phyloP scores from a whole-genome alignment of 495 filamentous ascomycete genomes.

The Talaromyces wortmannii region DNA sequence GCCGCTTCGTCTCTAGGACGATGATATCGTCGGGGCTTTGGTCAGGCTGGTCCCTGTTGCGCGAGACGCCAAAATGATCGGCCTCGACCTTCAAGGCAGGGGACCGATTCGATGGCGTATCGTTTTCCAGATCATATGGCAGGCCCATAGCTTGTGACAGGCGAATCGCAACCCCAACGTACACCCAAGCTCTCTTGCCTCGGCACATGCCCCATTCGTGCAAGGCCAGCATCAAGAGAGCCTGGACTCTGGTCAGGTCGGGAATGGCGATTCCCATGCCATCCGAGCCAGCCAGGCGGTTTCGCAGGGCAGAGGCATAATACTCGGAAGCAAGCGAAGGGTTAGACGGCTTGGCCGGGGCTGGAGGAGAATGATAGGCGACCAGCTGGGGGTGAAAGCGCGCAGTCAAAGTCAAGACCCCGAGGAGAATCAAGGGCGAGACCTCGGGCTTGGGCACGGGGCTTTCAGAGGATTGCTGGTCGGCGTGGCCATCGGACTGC shows the following conservation, averaged over 20 bases:
- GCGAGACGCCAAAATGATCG: conserved; percentile 31
- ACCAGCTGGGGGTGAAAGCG: conserved; percentile 69
- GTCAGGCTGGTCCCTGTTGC: conserved; percentile 26
- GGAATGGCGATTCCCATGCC: conserved; percentile 46
- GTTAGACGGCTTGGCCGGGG: conserved; percentile 40
- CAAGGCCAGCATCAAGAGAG: conserved; percentile 72
- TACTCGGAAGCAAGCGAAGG: conserved; percentile 68
- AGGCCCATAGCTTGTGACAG: conserved; percentile 64
- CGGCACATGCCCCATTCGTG: conserved; percentile 82
- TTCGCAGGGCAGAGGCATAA: conserved; percentile 66
- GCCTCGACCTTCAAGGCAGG: conserved; percentile 33
- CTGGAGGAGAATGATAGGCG: conserved; percentile 50
- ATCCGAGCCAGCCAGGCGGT: conserved; percentile 51
- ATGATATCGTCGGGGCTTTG: conserved; percentile 51
- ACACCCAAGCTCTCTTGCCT: conserved; percentile 70
- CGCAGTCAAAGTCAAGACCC: conserved; percentile 72
- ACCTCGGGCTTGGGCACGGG: conserved; percentile 35
- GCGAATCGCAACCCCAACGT: conserved; percentile 72
- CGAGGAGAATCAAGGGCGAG: conserved; percentile 63
- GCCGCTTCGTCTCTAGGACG: conserved; percentile 66
- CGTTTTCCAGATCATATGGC: conserved; percentile 54
- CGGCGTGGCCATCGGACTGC: conserved; percentile 2
- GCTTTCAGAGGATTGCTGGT: conserved; percentile 19
- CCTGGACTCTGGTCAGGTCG: conserved; percentile 66
- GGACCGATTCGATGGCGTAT: conserved; percentile 30